Evolutionary conservation across 495 filamentous ascomycete genomes (phyloP), one percentile per base, ranked within the genome.

Genomic region (Penicillium psychrofluorescens): DNA sequence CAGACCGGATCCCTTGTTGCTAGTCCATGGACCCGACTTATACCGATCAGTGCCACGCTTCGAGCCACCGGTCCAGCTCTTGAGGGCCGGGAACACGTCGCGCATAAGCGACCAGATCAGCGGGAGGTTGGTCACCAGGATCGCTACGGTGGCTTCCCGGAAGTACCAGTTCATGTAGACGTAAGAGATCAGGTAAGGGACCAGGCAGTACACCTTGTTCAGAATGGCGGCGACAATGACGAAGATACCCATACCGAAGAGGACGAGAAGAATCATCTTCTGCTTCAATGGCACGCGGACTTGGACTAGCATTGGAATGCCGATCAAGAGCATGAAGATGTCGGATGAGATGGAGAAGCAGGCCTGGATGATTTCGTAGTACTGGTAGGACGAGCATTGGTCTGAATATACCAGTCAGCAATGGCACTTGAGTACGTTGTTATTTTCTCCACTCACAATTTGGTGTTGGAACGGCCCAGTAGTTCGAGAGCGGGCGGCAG

Each of bases 91-190:
- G 62, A 85, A 84, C 30, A 77, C 59, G 36, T 76, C 76, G 28
- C 77, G 74, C 13, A 83, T 58, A 3, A 82, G 70, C 1, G 79
- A 77, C 80, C 80, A 85, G 46, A 77, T 68, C 44, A 81, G 77
- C 0, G 83, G 83, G 4, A 85, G 62, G 50, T 85, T 85, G 43
- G 78, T 76, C 11, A 84, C 79, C 9, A 83, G 65, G 33, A 85
- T 67, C 3, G 81, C 79, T 4, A 81, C 83, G 5, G 73, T 74
- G 12, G 75, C 75, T 74, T 86, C 82, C n/a, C 83, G 78, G 51
- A 77, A 71, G 58, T 86, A 85, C 83, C 83, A 86, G 57, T 76
- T 81, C 45, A 79, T 79, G 72, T 82, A 85, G 40, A 76, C 62
- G 35, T 71, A 66, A 30, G 66, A 68, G 43, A 75, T 66, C 8